These are phyloP conservation scores for Batkoa obscura DNA, from an alignment of 371 early-diverging fungal genomes.

Conservation along the genomic window DNA sequence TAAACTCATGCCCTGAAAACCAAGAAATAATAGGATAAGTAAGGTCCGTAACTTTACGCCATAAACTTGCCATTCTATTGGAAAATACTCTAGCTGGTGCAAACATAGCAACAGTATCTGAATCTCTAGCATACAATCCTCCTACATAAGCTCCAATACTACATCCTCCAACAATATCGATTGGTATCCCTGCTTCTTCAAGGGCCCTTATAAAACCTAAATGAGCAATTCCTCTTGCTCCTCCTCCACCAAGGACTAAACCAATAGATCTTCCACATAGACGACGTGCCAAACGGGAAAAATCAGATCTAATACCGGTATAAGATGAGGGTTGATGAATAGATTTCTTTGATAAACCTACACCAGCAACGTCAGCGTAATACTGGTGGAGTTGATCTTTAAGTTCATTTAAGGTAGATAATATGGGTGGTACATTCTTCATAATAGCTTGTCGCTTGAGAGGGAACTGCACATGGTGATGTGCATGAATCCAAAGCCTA, in stretches of 20 bases:
- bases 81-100: conserved; percentile 76
- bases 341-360: conserved; percentile 3
- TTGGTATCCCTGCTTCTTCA: conserved; percentile 96
- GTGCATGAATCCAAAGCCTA: conserved; percentile 86
- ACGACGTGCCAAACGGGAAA: conserved; percentile 80
- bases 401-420: conserved; percentile 39
- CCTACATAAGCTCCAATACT: conserved; percentile 96
- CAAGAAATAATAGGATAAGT: conserved; percentile 91
- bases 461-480: conserved; percentile 90
- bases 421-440: conserved; percentile 27
- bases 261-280: conserved; percentile 90
- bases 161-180: conserved; percentile 97
- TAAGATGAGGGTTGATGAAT: conserved; percentile 10
- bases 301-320: conserved; percentile 35
- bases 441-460: conserved; percentile 11
- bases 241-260: conserved; percentile 98
- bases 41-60: conserved; percentile 83
- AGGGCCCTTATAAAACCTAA: conserved; percentile 92
- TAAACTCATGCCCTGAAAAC: conserved; percentile 87
- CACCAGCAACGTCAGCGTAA: conserved; percentile 11
- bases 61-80: conserved; percentile 56
- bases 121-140: conserved; percentile 83
- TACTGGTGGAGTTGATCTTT: conserved; percentile 38
- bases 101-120: conserved; percentile 72
- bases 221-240: conserved; percentile 95